phyloP scores from a whole-genome alignment of 495 filamentous ascomycete genomes.

The Parathielavia hyrcaniae region DNA sequence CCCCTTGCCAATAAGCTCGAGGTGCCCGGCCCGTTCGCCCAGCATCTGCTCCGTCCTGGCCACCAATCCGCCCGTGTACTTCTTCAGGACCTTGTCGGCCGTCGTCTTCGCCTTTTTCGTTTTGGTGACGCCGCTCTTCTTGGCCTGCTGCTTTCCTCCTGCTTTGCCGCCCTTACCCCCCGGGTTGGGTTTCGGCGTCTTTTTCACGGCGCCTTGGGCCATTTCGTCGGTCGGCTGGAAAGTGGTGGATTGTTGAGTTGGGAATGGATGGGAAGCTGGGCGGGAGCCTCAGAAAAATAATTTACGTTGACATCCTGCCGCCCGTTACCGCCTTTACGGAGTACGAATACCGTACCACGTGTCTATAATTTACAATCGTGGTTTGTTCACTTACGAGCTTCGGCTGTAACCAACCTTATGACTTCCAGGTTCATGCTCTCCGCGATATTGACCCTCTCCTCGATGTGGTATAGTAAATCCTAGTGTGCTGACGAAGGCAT shows the following conservation, averaged over 20 bases:
- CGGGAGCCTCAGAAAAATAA: not conserved
- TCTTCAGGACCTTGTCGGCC: constrained; percentile 40
- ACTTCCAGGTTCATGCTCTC: no score
- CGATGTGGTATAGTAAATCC: no score
- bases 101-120: constrained; percentile 37
- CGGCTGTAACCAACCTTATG: no score
- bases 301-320: not conserved
- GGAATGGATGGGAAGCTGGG: not conserved
- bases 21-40: constrained; percentile 43
- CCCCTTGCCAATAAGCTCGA: constrained; percentile 47
- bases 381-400: no score
- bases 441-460: no score
- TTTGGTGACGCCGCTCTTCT: constrained; percentile 26
- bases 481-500: no score
- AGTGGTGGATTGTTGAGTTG: not conserved
- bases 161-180: constrained; percentile 23
- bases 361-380: no score
- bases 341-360: no score
- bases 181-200: constrained; percentile 27
- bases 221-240: constrained; percentile 23
- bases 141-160: constrained; percentile 28
- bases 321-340: constrained; percentile 1
- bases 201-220: constrained; percentile 45
- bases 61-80: constrained; percentile 39
- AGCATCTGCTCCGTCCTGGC: constrained; percentile 43